Evolutionary conservation across 345 rosid species (phyloP), one percentile per base, ranked within the genome.

Genomic region (Boechera retrofracta): DNA sequence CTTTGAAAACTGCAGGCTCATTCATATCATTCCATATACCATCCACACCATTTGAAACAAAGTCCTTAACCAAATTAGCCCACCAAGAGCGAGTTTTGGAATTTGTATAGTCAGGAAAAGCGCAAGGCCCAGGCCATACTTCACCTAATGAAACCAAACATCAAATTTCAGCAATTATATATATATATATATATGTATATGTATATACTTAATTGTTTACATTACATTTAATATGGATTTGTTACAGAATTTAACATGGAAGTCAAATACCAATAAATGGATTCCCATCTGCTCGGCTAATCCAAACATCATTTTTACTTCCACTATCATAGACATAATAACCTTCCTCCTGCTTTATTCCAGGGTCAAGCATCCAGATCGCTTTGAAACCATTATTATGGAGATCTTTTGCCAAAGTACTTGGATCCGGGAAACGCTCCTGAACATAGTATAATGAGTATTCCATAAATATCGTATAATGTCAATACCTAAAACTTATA

Each of bases 21-120:
- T 94, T 94, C 98, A 94, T 94, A 81, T 94, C 97, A 62, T 94
- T 94, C 98, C 98, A 91, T 80, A 94, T 94, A 57, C 98, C 98
- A 83, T 94, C 97, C 69, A 91, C 97, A 59, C 97, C 96, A 83
- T 86, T 87, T 72, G 91, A 84, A 71, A 78, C 55, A 48, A 91
- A 94, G 71, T 90, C 94, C 69, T 86, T 91, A 56, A 94, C 97
- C 51, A 86, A 80, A 82, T 63, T 71, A 38, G 94, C 93, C 98
- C 97, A 94, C 98, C 97, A 91, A 66, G 87, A 85, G 53, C 97
- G 94, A 52, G 82, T 84, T 83, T 87, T 84, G 39, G 90, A 82
- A 55, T 85, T 90, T 29, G 97, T 90, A 79, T 85, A 94, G 84
- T 94, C 96, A 33, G 97, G 98, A 61, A 91, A 91, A 52, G 79